Base-by-base conservation (phyloP, 148 eudicot species). In the Diospyros kaki region DNA sequence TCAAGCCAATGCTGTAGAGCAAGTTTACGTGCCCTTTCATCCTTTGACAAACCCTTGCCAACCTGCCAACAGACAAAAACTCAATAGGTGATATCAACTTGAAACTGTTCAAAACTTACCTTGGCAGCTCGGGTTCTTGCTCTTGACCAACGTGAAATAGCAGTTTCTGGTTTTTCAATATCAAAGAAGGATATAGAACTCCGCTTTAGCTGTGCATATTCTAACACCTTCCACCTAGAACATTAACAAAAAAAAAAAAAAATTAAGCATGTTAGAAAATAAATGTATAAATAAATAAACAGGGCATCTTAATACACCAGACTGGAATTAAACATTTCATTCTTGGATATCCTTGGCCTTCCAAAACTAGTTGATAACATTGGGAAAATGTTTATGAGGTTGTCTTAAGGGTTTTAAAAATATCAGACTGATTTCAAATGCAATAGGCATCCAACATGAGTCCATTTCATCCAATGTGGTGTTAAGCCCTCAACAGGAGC, bases 71-170 rank as follows among this genome's bases (percentile, higher is more conserved):
- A 46, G 17, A 72, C 55, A 56, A 55, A 42, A 53, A 58, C 66
- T 7, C 46, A 68, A 67, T 13, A 51, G 14, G 51, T 76, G 18
- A 63, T 55, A 38, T 40, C 7, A 41, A 65, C 60, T 12, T 28
- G 8, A 77, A 54, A 52, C 66, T 3, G 14, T 54, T 38, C 5
- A 64, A 62, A 45, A 48, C 7, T 56, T 81, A 87, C 93, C 87
- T 89, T 87, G 67, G 93, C 91, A 66, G 86, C 91, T 82, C 83
- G 77, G n/a, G 91, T 83, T 74, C 80, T 80, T 39, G 93, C 93
- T 75, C 93, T 81, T 12, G 89, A 86, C 93, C 93, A 89, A 38
- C 89, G 86, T 40, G 89, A 86, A 67, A 84, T 38, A 38, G 91
- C 94, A 13, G 88, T 83, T 78, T 90, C 88, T 9, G 81, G 89